A percentile compares a stretch with the other conserved stretches of the same genome.
These are phyloP conservation scores for Calonectria ilicicola DNA, from an alignment of 2,329 filamentous ascomycete genomes.

Conservation along the genomic window DNA sequence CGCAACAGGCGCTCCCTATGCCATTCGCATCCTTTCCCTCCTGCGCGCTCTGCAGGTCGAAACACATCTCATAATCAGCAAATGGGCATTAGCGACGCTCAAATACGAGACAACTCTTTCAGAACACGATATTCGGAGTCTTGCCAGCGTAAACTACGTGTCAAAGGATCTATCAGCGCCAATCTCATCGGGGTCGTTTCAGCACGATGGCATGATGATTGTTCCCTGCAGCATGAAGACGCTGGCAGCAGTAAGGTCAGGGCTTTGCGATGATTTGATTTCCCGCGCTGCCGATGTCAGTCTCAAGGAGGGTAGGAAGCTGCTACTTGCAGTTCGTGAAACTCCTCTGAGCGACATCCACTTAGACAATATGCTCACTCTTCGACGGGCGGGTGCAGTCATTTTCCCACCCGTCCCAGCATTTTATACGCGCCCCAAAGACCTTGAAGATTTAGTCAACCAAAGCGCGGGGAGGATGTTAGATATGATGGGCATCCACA, in stretches of 20 bases:
- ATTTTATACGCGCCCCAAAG: slow-evolving; percentile 55
- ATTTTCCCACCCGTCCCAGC: slow-evolving; percentile 59
- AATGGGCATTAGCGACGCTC: slow-evolving; percentile 6
- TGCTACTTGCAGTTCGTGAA: slow-evolving; percentile 57
- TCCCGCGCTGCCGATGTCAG: slow-evolving; percentile 58
- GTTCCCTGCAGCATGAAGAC: slow-evolving; percentile 63
- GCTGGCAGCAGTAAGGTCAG: slow-evolving; percentile 55
- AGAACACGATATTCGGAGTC: background rate
- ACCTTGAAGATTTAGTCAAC: slow-evolving; percentile 54
- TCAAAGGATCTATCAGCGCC: slow-evolving; percentile 1
- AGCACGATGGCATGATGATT: slow-evolving; percentile 59
- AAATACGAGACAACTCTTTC: slow-evolving; percentile 3
- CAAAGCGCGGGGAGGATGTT: slow-evolving; percentile 27
- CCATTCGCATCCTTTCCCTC: background rate
- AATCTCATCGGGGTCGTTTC: slow-evolving; percentile 9
- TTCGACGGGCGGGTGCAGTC: slow-evolving; percentile 52
- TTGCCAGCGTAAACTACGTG: background rate
- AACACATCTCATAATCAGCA: slow-evolving; percentile 14
- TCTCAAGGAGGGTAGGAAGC: slow-evolving; percentile 56
- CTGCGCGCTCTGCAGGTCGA: slow-evolving; percentile 10
- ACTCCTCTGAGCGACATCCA: slow-evolving; percentile 61
- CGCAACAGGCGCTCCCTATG: slow-evolving; percentile 2
- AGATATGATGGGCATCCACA: slow-evolving; percentile 19
- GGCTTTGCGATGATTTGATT: slow-evolving; percentile 59
- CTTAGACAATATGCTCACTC: slow-evolving; percentile 57